These are phyloP conservation scores for Psilocybe sp. DNA, from an alignment of 768 basidiomycete species.

Conservation along the genomic window DNA sequence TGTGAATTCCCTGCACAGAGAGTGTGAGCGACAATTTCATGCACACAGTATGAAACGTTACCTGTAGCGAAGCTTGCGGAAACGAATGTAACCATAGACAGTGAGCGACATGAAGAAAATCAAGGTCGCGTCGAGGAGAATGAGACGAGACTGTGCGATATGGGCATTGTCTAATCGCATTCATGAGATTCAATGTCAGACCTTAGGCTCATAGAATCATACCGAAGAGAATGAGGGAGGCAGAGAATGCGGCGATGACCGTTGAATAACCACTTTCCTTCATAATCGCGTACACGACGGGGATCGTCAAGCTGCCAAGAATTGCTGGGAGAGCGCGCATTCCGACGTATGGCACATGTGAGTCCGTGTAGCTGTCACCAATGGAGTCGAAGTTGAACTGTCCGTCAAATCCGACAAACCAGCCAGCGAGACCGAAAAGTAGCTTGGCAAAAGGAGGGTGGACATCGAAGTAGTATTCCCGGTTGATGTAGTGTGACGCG, in stretches of 20 bases:
- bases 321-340: constrained; percentile 92
- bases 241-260: constrained; percentile 86
- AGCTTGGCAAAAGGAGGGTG: constrained; percentile 98
- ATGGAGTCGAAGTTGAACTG: constrained; percentile 93
- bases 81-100: constrained; percentile 89
- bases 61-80: constrained; percentile 91
- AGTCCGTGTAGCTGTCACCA: constrained; percentile 85
- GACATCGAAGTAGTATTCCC: constrained; percentile 99
- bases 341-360: constrained; percentile 91
- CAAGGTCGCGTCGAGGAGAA: constrained; percentile 89
- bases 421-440: constrained; percentile 89
- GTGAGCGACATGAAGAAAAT: constrained; percentile 96
- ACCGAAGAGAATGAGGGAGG: constrained; percentile 86
- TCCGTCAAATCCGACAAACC: constrained; percentile 96
- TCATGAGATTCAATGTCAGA: not conserved
- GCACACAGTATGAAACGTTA: not conserved
- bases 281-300: constrained; percentile 95
- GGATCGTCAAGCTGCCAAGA: constrained; percentile 85
- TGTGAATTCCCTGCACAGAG: constrained; percentile 69
- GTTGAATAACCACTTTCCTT: constrained; percentile 96
- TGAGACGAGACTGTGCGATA: constrained; percentile 92
- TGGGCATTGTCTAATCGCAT: constrained; percentile 87
- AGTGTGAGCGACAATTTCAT: constrained; percentile 7
- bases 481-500: constrained; percentile 86
- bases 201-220: constrained; percentile 24